Base-by-base conservation (phyloP, 371 early-diverging fungal genomes). In the Furculomyces boomerangus region DNA sequence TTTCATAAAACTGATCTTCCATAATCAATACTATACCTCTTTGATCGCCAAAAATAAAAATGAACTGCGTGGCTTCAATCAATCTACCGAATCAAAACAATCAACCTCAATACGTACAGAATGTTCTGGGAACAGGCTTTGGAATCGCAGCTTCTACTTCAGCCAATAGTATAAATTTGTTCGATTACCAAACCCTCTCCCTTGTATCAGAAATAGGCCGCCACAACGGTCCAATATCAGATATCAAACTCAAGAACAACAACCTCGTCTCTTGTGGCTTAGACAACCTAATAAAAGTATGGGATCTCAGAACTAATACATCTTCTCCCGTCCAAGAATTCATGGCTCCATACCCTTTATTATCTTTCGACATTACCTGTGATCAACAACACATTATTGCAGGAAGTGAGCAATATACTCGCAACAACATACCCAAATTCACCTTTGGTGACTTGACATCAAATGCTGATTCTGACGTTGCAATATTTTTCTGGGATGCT, bases 61-160 rank as follows among this genome's bases (percentile, higher is more conserved):
- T 76, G 76, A 1, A 85, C 93, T 7, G 91, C 80, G 58, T 83
- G 79, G 45, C 95, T 69, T 91, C 29, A 96, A 73, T 39, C 93
- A 69, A 62, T 90, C 87, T 37, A 79, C 72, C 10, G 92, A 90
- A 45, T 77, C 73, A 25, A 94, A 95, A 51, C 14, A 32, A 32
- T 20, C n/a, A 18, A 14, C 5, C 32, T 2, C 26, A 32, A 25
- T 51, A 51, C 26, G 35, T 51, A 7, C 52, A 51, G 22, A 35
- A 30, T 32, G 32, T 51, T 2, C 3, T 20, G 3, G 52, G 37
- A 30, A 20, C 30, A 32, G 37, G 35, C 8, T 20, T 26, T 16
- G 35, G 37, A 22, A 51, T 51, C n/a, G n/a, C n/a, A 25, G 29
- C 30, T 28, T 20, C 37, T 13, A 30, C 25, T 20, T 30, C 52